These are phyloP conservation scores for Saturnispora serradocipensis DNA, from an alignment of 805 yeast genomes.

Conservation along the genomic window DNA sequence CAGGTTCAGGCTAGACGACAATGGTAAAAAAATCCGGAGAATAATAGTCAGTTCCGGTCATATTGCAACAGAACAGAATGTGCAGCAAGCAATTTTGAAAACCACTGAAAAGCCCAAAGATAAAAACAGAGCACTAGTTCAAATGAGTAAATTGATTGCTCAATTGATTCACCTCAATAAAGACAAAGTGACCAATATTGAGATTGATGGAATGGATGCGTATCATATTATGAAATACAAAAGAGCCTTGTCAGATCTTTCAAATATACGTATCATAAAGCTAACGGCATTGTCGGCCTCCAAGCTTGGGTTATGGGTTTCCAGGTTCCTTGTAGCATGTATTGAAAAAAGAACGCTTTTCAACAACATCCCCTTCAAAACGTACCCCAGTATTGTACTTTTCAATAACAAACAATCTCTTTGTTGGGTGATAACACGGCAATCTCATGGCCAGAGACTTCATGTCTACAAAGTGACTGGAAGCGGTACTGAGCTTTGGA, in stretches of 20 bases:
- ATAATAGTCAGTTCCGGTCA: neutral
- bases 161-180: slow-evolving; percentile 10
- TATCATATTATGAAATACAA: slow-evolving; percentile 2
- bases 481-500: neutral
- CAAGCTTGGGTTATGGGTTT: slow-evolving; percentile 18
- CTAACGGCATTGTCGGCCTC: slow-evolving; percentile 14
- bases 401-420: neutral
- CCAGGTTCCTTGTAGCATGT: slow-evolving; percentile 9
- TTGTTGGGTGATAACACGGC: neutral
- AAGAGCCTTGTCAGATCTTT: slow-evolving; percentile 12
- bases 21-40: neutral
- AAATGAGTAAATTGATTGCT: slow-evolving; percentile 15
- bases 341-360: neutral
- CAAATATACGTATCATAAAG: slow-evolving; percentile 6
- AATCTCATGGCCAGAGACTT: neutral
- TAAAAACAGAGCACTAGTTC: neutral
- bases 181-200: slow-evolving; percentile 14
- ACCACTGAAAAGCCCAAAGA: neutral
- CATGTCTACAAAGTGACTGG: neutral
- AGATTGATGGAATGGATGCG: slow-evolving; percentile 19
- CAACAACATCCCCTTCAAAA: neutral
- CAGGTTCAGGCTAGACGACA: neutral
- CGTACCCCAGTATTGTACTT: neutral
- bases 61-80: neutral
- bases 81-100: neutral